A percentile compares a stretch with the other conserved stretches of the same genome.
Evolutionary conservation across 1,139 yeast species (phyloP).

Genomic region (Spathaspora jeffriesii): DNA sequence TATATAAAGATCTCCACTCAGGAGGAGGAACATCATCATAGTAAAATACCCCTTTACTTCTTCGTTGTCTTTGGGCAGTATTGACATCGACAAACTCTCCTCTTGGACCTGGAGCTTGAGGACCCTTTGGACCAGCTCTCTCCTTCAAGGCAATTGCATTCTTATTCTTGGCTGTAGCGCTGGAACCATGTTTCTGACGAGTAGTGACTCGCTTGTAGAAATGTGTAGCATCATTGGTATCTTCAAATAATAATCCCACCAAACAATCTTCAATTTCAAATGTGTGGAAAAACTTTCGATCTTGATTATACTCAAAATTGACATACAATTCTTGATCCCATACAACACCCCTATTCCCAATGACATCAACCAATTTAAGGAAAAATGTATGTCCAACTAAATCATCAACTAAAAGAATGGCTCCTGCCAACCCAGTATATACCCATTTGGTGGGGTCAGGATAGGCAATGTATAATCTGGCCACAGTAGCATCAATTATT

Average conservation of each 20-base stretch:
- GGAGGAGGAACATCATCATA: constrained; percentile 84
- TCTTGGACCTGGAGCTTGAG: constrained; percentile 64
- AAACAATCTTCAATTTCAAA: constrained; percentile 91
- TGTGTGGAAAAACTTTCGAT: constrained; percentile 90
- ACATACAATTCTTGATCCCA: constrained; percentile 98
- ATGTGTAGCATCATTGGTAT: constrained; percentile 83
- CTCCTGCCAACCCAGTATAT: constrained; percentile 89
- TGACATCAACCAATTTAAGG: constrained; percentile 81
- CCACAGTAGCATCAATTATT: constrained; percentile 88
- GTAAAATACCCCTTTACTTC: constrained; percentile 61
- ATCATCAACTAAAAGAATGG: constrained; percentile 85
- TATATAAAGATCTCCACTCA: constrained; percentile 79
- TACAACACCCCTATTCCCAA: constrained; percentile 79
- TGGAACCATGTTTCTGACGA: constrained; percentile 81
- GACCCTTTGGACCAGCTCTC: constrained; percentile 36
- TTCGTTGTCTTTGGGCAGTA: constrained; percentile 57
- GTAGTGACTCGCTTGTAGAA: constrained; percentile 76
- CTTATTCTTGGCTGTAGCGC: constrained; percentile 80
- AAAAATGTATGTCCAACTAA: constrained; percentile 93
- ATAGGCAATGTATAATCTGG: constrained; percentile 84
- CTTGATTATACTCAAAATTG: constrained; percentile 88
- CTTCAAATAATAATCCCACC: constrained; percentile 90
- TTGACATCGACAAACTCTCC: constrained; percentile 56
- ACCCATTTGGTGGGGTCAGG: constrained; percentile 85
- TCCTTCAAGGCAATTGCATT: constrained; percentile 81